phyloP scores from a whole-genome alignment of 2,329 filamentous ascomycete species.

The Fusarium foetens region DNA sequence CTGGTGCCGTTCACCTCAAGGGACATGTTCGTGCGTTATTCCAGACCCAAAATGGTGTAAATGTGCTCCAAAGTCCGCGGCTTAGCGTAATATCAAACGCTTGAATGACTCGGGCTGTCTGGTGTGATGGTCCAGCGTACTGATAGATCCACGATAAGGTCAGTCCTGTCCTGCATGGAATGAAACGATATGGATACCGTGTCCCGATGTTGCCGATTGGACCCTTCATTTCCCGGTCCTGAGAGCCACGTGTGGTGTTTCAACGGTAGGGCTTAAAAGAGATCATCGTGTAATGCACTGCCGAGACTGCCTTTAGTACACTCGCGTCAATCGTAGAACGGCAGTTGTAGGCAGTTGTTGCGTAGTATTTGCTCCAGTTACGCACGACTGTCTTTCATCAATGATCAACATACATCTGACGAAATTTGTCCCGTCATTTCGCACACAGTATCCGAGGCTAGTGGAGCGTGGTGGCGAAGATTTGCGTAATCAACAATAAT shows the following conservation, averaged over 20 bases:
- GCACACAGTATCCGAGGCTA: not conserved
- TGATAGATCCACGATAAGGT: not conserved
- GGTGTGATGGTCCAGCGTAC: not conserved
- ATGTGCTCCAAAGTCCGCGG: not conserved
- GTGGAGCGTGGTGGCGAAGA: not conserved
- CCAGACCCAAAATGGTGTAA: not conserved
- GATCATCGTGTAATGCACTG: constrained; percentile 2
- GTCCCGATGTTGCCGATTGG: constrained; percentile 15
- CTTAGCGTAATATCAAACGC: constrained; percentile 7
- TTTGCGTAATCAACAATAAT: not conserved
- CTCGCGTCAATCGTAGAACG: not conserved
- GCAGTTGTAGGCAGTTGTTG: not conserved
- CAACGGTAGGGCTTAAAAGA: constrained; percentile 16
- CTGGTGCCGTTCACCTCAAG: not conserved
- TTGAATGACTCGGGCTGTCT: constrained; percentile 6
- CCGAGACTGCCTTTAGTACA: not conserved
- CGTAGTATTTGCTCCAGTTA: not conserved
- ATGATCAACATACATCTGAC: not conserved
- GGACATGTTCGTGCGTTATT: not conserved
- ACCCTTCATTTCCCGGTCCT: not conserved
- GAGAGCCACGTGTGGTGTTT: constrained; percentile 7
- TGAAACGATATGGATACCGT: constrained; percentile 1
- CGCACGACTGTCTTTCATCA: not conserved
- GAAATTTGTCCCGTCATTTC: not conserved
- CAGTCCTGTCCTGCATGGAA: not conserved